Evolutionary conservation across 2,329 filamentous ascomycete genomes (phyloP).

Genomic region (Stachybotrys chlorohalonatus): DNA sequence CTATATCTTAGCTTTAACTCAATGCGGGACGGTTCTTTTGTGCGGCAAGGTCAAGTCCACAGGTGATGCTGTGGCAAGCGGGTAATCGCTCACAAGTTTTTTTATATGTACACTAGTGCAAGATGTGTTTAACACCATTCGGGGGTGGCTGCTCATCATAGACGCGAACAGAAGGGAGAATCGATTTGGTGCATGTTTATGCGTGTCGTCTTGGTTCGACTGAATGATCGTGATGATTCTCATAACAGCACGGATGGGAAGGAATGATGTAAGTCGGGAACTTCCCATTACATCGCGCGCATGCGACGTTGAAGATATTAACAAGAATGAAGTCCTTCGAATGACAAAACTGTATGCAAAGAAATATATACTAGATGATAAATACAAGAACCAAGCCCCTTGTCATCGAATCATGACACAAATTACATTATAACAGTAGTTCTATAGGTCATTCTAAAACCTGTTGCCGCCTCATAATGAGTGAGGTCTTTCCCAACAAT

Average conservation of each 20-base stretch:
- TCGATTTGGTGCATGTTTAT: slow-evolving; percentile 34
- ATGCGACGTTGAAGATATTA: too few relatives aligned
- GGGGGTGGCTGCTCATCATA: slow-evolving; percentile 35
- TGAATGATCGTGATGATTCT: background rate
- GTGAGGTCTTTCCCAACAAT: too few relatives aligned
- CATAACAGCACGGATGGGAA: too few relatives aligned
- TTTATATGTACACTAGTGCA: slow-evolving; percentile 44
- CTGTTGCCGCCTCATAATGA: too few relatives aligned
- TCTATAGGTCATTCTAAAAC: background rate
- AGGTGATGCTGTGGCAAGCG: slow-evolving; percentile 9
- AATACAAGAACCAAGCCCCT: background rate
- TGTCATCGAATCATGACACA: background rate
- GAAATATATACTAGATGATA: background rate
- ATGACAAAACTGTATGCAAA: background rate
- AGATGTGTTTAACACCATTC: slow-evolving; percentile 28
- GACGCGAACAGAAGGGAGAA: slow-evolving; percentile 28
- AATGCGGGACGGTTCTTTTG: slow-evolving; percentile 9
- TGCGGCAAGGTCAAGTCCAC: slow-evolving; percentile 13
- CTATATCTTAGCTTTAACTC: slow-evolving; percentile 12
- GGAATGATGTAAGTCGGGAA: too few relatives aligned
- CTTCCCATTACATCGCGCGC: too few relatives aligned
- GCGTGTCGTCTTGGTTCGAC: slow-evolving; percentile 2
- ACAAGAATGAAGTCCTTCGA: too few relatives aligned
- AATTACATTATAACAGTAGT: background rate
- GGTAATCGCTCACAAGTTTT: slow-evolving; percentile 15